These are phyloP conservation scores for Botrytis squamosa DNA, from an alignment of 2,329 filamentous ascomycete genomes.

Conservation along the genomic window DNA sequence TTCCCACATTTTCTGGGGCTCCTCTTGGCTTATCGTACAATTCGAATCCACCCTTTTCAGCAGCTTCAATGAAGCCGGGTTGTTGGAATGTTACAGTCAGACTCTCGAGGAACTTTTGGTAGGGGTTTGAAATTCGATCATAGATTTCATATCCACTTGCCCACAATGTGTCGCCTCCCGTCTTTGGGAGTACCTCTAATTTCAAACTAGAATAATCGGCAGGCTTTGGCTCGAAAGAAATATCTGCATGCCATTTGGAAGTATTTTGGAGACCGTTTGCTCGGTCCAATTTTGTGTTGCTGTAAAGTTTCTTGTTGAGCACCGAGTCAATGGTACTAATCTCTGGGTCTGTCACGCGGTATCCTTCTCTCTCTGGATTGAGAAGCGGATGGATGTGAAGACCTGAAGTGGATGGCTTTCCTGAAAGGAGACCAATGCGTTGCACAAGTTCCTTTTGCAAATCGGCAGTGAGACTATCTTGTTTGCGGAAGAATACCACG, in stretches of 20 bases:
- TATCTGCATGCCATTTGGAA: conserved; percentile 59
- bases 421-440: conserved; percentile 55
- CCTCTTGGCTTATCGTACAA: conserved; percentile 48
- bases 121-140: conserved; percentile 57
- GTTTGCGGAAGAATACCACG: conserved; percentile 68
- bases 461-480: conserved; percentile 58
- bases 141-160: conserved; percentile 67
- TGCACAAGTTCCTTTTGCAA: conserved; percentile 65
- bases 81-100: conserved; percentile 55
- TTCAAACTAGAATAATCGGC: conserved; percentile 62
- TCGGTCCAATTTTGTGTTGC: conserved; percentile 17
- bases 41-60: conserved; percentile 46
- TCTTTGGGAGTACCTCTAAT: conserved; percentile 54
- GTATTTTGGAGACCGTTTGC: conserved; percentile 44
- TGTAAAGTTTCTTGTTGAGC: conserved; percentile 52
- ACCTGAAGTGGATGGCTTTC: conserved; percentile 54
- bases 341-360: conserved; percentile 50
- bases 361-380: conserved; percentile 52
- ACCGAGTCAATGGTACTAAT: conserved; percentile 63
- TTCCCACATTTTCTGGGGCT: conserved; percentile 51
- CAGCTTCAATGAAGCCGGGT: conserved; percentile 51
- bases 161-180: conserved; percentile 61
- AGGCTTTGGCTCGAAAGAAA: conserved; percentile 62
- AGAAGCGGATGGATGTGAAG: conserved; percentile 61
- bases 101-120: conserved; percentile 57